Evolutionary conservation across 805 yeast genomes (phyloP).

Genomic region (Wilhelminamyces savonicus): DNA sequence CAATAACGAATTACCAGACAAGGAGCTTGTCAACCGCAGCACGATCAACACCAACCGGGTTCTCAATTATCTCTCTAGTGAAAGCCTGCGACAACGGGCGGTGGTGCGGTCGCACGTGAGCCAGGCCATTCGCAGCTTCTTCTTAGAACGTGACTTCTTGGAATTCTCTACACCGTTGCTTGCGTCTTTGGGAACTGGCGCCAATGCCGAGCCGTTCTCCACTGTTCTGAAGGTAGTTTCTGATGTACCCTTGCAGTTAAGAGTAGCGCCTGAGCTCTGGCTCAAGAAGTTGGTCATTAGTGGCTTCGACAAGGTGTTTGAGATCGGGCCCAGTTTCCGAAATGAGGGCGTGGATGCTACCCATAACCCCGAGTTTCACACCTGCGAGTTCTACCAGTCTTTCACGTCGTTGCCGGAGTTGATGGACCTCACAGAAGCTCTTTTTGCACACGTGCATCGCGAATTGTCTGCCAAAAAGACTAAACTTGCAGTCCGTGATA

Average conservation of each 20-base stretch:
- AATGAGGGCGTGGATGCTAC: slow-evolving; percentile 92
- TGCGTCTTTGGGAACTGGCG: slow-evolving; percentile 74
- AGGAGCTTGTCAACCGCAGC: slow-evolving; percentile 45
- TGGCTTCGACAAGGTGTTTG: slow-evolving; percentile 84
- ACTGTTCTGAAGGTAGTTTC: slow-evolving; percentile 42
- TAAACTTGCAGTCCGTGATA: slow-evolving; percentile 8
- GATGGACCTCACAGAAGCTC: slow-evolving; percentile 54
- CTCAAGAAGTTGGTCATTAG: slow-evolving; percentile 73
- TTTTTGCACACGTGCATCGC: slow-evolving; percentile 40
- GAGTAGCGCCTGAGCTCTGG: slow-evolving; percentile 97
- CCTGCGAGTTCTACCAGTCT: slow-evolving; percentile 82
- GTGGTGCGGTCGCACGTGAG: slow-evolving; percentile 51
- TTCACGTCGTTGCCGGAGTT: slow-evolving; percentile 62
- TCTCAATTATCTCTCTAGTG: slow-evolving; percentile 63
- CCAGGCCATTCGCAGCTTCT: slow-evolving; percentile 48
- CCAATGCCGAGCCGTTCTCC: slow-evolving; percentile 82
- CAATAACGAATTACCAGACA: slow-evolving; percentile 47
- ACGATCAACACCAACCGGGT: slow-evolving; percentile 64
- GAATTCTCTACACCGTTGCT: slow-evolving; percentile 90
- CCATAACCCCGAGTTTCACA: slow-evolving; percentile 91
- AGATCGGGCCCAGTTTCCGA: slow-evolving; percentile 78
- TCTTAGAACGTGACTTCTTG: slow-evolving; percentile 50
- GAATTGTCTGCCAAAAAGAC: slow-evolving; percentile 14
- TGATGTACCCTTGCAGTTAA: slow-evolving; percentile 45
- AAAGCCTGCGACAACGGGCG: slow-evolving; percentile 40